Evolutionary conservation across 257 asterid species (phyloP).

Genomic region (Buddleja alternifolia): DNA sequence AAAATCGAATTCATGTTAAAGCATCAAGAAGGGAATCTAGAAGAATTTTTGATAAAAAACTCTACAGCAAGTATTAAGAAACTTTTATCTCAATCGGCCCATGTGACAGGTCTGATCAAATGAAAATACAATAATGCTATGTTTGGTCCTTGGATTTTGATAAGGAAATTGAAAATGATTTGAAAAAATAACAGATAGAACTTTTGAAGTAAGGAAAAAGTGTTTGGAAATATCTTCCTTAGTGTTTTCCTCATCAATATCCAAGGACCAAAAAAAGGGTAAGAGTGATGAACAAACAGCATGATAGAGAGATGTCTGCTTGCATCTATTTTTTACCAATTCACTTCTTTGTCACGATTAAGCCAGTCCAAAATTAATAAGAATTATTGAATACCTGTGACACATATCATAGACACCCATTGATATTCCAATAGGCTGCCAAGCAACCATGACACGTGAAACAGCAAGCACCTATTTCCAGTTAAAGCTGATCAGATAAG

Average conservation of each 20-base stretch:
- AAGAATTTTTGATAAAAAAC: not conserved
- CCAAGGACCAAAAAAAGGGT: not conserved
- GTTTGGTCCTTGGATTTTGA: no score
- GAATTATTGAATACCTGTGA: conserved; percentile 65
- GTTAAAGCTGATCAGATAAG: conserved; percentile 28
- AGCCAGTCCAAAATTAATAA: conserved; percentile 1
- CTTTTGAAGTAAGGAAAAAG: no score
- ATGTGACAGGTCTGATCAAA: no score
- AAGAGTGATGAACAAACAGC: no score
- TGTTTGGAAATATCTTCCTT: conserved; percentile 59
- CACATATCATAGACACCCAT: conserved; percentile 99
- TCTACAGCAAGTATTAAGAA: no score
- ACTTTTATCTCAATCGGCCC: no score
- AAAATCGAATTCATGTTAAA: conserved; percentile 13
- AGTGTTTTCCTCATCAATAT: no score
- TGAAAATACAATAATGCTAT: no score
- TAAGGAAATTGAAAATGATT: no score
- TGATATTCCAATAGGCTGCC: conserved; percentile 94
- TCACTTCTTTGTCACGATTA: conserved; percentile 26
- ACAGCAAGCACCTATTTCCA: conserved; percentile 87
- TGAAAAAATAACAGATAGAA: no score
- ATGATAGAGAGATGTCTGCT: not conserved
- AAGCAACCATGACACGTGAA: conserved; percentile 93
- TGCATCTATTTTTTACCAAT: not conserved
- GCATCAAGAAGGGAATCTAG: no score